Evolutionary conservation across 805 yeast genomes (phyloP), one percentile per base, ranked within the genome.

Genomic region (Metschnikowia arizonensis): DNA sequence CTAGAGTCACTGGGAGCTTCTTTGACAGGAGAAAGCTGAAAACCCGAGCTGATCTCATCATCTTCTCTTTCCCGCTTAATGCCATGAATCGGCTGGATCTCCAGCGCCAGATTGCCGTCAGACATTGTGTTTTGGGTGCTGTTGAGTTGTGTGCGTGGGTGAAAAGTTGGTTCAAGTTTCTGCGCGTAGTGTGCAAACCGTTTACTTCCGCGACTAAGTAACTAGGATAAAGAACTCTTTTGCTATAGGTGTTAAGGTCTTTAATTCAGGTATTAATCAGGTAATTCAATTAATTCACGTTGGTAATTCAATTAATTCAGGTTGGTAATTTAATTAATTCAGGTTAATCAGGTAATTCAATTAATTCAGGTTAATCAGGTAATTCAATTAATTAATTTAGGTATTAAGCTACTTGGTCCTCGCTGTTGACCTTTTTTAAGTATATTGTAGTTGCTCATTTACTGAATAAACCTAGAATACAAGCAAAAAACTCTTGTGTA

Each of bases 1-100:
- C 45, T 50, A 6, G 53, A 53, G 25, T 56, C 53, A 36, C 50
- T 45, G 31, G 48, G 35, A 33, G 35, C 47, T 14, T 38, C 47
- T 24, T 17, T 23, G 14, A 8, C 17, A 4, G 43, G 23, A 2
- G 23, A 11, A n/a, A 31, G 4, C 14, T 12, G 24, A n/a, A 17
- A 24, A 17, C 17, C 24, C 9, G 31, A 17, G 33, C 14, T 24
- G 18, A 40, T 7, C 18, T 18, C 23, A 23, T 43, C 48, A 4
- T 44, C 50, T 11, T 46, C 46, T 29, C 46, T 45, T 29, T 45
- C 46, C 18, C 52, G 44, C 38, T 50, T 48, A 7, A 44, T 35
- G 21, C 49, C 53, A 12, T 33, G 40, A n/a, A 40, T 18, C 32
- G 33, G 32, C 24, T 26, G 21, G 32, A 33, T n/a, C 17, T 19